A percentile compares a stretch with the other conserved stretches of the same genome.
These are phyloP conservation scores for Vaccinium vitisidaea DNA, from an alignment of 148 eudicot species.

Conservation along the genomic window DNA sequence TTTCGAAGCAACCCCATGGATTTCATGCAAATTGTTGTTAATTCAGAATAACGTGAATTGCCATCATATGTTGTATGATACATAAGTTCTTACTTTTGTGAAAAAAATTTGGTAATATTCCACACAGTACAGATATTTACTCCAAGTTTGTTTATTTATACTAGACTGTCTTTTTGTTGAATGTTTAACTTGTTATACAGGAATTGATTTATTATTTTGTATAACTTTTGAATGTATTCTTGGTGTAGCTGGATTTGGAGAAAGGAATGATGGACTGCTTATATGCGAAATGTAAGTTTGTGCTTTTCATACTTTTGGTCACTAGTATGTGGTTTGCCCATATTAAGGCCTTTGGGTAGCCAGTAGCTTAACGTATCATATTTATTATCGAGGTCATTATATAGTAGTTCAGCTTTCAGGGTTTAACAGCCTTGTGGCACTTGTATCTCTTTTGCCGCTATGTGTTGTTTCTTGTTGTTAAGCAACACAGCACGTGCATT, in stretches of 20 bases:
- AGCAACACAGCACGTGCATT: background rate
- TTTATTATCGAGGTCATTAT: background rate
- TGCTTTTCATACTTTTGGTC: background rate
- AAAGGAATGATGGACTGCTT: conserved; percentile 97
- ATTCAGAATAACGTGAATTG: background rate
- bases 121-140: too few species aligned
- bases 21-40: background rate
- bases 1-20: background rate
- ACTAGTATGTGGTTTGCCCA: background rate
- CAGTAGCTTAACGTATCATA: background rate
- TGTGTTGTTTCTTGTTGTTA: background rate
- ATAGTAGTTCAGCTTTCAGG: background rate
- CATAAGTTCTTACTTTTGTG: background rate
- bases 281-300: conserved; percentile 92
- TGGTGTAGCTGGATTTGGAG: conserved; percentile 87
- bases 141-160: too few species aligned
- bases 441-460: background rate
- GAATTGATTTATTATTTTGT: background rate
- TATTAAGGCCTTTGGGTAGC: background rate
- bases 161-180: background rate
- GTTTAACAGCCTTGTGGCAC: background rate
- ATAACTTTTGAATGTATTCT: conserved; percentile 9
- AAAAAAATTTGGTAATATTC: background rate
- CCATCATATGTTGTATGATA: background rate
- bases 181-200: background rate